Percentiles rank a stretch among this genome's conserved stretches.
phyloP scores from a whole-genome alignment of 1,139 yeast genomes.

The Scheffersomyces lignicola region DNA sequence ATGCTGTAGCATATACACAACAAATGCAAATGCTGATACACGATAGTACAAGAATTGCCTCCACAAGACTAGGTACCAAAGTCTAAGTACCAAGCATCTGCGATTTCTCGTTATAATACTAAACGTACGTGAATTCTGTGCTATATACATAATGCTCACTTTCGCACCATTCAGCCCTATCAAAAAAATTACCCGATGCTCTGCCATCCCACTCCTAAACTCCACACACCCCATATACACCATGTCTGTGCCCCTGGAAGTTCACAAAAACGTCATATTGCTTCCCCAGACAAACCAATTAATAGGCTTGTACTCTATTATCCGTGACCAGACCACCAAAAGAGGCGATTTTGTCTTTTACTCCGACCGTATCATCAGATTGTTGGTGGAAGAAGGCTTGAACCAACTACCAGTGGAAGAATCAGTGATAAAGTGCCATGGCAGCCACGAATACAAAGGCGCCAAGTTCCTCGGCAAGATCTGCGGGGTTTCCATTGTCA shows the following conservation, averaged over 20 bases:
- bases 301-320: slow-evolving; percentile 82
- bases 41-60: no score
- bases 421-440: slow-evolving; percentile 68
- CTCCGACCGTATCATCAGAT: slow-evolving; percentile 88
- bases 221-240: background rate
- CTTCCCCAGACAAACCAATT: slow-evolving; percentile 90
- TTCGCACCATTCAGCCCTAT: no score
- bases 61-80: no score
- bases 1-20: no score
- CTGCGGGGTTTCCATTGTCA: slow-evolving; percentile 94
- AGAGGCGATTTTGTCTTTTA: slow-evolving; percentile 94
- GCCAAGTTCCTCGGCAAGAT: slow-evolving; percentile 84
- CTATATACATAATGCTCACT: no score
- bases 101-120: no score
- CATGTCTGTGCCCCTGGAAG: slow-evolving; percentile 25
- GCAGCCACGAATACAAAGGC: slow-evolving; percentile 74
- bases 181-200: no score
- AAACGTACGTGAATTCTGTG: no score
- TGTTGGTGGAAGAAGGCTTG: slow-evolving; percentile 91
- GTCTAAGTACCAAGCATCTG: no score
- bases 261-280: slow-evolving; percentile 56
- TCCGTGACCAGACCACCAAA: slow-evolving; percentile 74
- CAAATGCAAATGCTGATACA: no score
- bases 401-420: slow-evolving; percentile 86
- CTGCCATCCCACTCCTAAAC: no score